Base-by-base conservation (phyloP, 192 early-diverging fungal species). In the Coemansia sp. region DNA sequence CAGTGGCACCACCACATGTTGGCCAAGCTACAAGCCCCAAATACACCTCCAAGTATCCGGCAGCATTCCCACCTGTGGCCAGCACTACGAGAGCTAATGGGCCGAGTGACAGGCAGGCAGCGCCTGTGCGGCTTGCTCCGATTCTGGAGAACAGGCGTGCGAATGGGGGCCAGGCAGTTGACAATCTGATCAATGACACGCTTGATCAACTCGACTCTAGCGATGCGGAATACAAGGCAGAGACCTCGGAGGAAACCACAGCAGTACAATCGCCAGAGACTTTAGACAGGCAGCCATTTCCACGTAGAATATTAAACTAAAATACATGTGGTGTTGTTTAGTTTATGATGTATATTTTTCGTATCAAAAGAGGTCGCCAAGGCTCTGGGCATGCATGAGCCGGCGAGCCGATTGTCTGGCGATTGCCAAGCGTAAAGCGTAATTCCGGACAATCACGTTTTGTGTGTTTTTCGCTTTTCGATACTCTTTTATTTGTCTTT, bases 341-440 rank as follows among this genome's bases (percentile, higher is more conserved):
- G 26, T 26, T 26, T 26, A 26, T 26, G 26, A 26, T 26, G 1
- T 26, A 1, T 26, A 26, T 26, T 26, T 26, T 26, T 26, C 35
- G 35, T 17, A 44, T 13, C 42, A 44, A 26, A 23, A 44, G 42
- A 19, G 46, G 7, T 49, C 33, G 55, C 55, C 55, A 58, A 58
- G 55, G 28, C 28, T 28, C 53, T 57, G 53, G 53, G 53, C 53
- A 57, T 30, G 53, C 53, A 57, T 14, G 52, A 53, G 52, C 52
- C 52, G 52, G 26, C 52, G 26, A 42, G 40, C 40, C 40, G 40
- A 21, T 47, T 47, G 44, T 19, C 44, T 16, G 40, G 0, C 40
- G 35, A 35, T 35, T 35, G 23, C 23, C 23, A 23, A 23, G 23
- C 23, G 23, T 23, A 23, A n/a, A n/a, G n/a, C n/a, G n/a, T 23